These are phyloP conservation scores for Pisolithus tinctorius DNA, from an alignment of 768 basidiomycete genomes.

Conservation along the genomic window DNA sequence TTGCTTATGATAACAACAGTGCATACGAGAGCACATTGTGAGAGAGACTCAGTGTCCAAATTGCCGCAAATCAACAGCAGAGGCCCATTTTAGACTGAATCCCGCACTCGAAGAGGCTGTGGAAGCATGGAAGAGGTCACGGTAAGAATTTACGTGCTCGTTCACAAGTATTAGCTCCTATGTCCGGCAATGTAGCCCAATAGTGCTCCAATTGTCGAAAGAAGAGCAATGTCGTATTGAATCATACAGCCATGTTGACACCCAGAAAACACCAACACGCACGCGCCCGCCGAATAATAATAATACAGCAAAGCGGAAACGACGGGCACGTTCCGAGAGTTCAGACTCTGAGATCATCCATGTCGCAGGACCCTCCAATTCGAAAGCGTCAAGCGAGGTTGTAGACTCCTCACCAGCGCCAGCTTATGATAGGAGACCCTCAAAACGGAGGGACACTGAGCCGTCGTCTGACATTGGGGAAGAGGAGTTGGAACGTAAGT, in stretches of 20 bases:
- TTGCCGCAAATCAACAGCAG: constrained; percentile 54
- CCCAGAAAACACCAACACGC: constrained; percentile 13
- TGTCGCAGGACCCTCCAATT: constrained; percentile 25
- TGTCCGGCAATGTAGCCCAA: constrained; percentile 28
- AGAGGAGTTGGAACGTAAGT: constrained; percentile 22
- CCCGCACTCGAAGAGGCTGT: constrained; percentile 65
- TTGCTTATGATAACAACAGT: constrained; percentile 37
- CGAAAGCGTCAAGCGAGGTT: constrained; percentile 16
- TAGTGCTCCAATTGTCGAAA: constrained; percentile 36
- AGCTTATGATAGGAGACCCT: constrained; percentile 13
- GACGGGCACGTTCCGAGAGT: constrained; percentile 9
- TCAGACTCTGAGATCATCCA: constrained; percentile 25
- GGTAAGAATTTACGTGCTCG: constrained; percentile 37
- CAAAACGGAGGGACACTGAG: constrained; percentile 11
- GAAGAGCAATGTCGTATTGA: constrained; percentile 20
- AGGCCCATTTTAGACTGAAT: constrained; percentile 62
- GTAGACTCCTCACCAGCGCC: constrained; percentile 17
- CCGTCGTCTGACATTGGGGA: constrained; percentile 28
- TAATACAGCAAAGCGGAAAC: constrained; percentile 33
- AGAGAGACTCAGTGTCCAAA: constrained; percentile 64
- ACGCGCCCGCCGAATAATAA: constrained; percentile 6
- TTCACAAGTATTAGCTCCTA: not conserved
- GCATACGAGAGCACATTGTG: constrained; percentile 54
- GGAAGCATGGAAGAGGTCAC: constrained; percentile 61
- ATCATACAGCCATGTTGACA: constrained; percentile 3